Conservation (phyloP, 352 stramenopile species). For the Phytophthora vignae region DNA sequence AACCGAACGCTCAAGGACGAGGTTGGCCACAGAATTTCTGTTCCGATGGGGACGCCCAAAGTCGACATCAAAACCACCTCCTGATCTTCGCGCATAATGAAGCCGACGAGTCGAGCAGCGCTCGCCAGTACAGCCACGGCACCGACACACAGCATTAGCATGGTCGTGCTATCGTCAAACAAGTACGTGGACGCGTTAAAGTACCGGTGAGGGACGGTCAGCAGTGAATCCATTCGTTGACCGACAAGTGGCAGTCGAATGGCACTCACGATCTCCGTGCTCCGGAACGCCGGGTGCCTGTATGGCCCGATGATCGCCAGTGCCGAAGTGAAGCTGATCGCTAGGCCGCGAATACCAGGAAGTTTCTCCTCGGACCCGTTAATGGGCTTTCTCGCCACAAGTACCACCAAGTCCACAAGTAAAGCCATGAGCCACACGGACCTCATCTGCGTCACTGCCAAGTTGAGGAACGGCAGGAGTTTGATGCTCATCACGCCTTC, state of each 20-base stretch:
- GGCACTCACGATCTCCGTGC: not conserved
- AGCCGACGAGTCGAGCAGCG: not conserved
- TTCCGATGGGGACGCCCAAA: constrained; percentile 13
- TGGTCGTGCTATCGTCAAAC: constrained; percentile 21
- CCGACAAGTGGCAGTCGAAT: constrained; percentile 2
- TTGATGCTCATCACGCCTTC: constrained; percentile 31
- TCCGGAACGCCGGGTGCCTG: constrained; percentile 21
- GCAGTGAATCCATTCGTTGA: constrained; percentile 5
- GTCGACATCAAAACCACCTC: constrained; percentile 15
- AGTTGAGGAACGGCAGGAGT: constrained; percentile 31
- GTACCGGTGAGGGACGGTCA: constrained; percentile 6
- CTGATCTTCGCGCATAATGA: not conserved
- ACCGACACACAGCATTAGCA: constrained; percentile 20
- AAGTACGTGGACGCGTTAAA: constrained; percentile 27
- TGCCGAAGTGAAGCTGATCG: constrained; percentile 44
- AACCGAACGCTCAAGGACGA: constrained; percentile 31
- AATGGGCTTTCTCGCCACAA: constrained; percentile 16
- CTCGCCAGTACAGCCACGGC: constrained; percentile 8
- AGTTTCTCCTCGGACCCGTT: constrained; percentile 24
- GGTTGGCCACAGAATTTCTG: constrained; percentile 26
- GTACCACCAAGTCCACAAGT: constrained; percentile 32
- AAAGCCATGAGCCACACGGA: constrained; percentile 55
- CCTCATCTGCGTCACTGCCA: constrained; percentile 55
- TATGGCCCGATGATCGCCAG: constrained; percentile 47
- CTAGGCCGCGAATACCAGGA: constrained; percentile 38